A percentile compares a stretch with the other conserved stretches of the same genome.
Evolutionary conservation across 345 rosid genomes (phyloP).

Genomic region (Murraya koenigii): DNA sequence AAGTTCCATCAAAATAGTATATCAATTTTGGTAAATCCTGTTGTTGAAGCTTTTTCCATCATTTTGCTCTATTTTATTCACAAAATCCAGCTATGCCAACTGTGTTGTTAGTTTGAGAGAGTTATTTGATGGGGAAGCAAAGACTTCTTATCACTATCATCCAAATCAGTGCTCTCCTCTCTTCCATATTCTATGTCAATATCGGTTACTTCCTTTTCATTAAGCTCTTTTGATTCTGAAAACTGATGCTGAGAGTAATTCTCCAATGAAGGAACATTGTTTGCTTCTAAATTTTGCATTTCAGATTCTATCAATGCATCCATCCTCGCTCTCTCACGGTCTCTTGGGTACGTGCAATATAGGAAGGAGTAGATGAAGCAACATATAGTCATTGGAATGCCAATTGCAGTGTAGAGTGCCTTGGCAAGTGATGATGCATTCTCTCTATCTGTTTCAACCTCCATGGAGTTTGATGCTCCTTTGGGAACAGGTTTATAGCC

Average conservation of each 20-base stretch:
- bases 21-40: background rate
- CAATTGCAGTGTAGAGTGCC: constrained; percentile 76
- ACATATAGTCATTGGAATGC: constrained; percentile 71
- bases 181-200: constrained; percentile 24
- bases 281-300: constrained; percentile 44
- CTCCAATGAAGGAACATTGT: background rate
- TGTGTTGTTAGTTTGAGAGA: background rate
- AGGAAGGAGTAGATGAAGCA: constrained; percentile 77
- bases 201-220: constrained; percentile 17
- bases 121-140: constrained; percentile 14
- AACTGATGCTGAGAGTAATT: constrained; percentile 2
- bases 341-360: constrained; percentile 73
- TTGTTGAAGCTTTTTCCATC: background rate
- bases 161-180: constrained; percentile 24
- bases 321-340: constrained; percentile 76
- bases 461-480: constrained; percentile 38
- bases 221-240: constrained; percentile 10
- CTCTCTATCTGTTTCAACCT: constrained; percentile 54
- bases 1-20: background rate
- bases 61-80: background rate
- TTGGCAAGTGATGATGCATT: constrained; percentile 77
- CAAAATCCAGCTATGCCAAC: background rate
- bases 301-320: constrained; percentile 67
- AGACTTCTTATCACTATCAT: constrained; percentile 34
- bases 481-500: constrained; percentile 67